Evolutionary conservation across 73 alveolate genomes (phyloP).

Genomic region (Symbiodinium natans): DNA sequence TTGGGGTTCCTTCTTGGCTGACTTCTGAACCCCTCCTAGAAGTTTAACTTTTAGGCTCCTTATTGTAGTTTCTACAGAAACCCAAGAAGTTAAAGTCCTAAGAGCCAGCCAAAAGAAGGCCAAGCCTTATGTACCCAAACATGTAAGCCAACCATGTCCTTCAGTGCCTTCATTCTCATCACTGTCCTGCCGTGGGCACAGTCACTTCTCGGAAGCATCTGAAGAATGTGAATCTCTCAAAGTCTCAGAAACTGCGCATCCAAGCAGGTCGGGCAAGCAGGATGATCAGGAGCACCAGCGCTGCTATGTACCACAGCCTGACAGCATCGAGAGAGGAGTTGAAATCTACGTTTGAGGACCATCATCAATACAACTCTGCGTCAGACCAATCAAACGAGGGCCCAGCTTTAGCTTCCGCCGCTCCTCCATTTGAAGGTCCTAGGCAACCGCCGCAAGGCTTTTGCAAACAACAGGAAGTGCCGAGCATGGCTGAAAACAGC

Average conservation of each 20-base stretch:
- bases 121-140: no score
- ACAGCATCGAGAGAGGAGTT: not conserved
- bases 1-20: no score
- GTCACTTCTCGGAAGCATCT: not conserved
- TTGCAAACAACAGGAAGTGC: no score
- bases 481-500: no score
- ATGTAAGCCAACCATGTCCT: no score
- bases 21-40: no score
- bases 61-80: no score
- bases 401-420: not conserved
- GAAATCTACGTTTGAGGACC: not conserved
- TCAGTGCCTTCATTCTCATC: conserved; percentile 29
- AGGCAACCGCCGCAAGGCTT: not conserved
- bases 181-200: conserved; percentile 11
- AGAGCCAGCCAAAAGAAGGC: no score
- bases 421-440: not conserved
- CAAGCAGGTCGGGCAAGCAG: conserved; percentile 17
- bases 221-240: no score
- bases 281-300: conserved; percentile 23
- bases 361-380: not conserved
- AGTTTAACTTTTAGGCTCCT: no score
- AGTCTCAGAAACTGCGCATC: no score
- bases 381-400: not conserved
- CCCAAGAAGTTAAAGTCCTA: no score
- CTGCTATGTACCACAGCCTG: conserved; percentile 31